A percentile compares a stretch with the other conserved stretches of the same genome.
Evolutionary conservation across 2,329 filamentous ascomycete species (phyloP).

Genomic region (Zymoseptoria crescenta): DNA sequence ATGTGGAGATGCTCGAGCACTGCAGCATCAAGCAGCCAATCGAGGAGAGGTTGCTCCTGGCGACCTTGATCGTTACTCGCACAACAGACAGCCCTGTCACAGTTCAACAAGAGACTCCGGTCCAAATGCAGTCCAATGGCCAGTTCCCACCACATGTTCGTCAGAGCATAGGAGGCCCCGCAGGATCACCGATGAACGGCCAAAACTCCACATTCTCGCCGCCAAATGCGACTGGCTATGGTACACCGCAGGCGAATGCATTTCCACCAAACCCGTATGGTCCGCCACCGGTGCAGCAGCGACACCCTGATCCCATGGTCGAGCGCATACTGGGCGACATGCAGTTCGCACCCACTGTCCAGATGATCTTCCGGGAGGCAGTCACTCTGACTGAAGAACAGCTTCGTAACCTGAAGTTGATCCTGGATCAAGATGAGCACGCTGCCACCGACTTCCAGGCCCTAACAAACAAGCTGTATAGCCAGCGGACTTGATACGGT

Average conservation of each 20-base stretch:
- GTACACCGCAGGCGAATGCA: slow-evolving; percentile 9
- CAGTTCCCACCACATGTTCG: slow-evolving; percentile 16
- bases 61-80: slow-evolving; percentile 76
- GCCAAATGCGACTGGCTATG: slow-evolving; percentile 27
- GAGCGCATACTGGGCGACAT: slow-evolving; percentile 37
- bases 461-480: slow-evolving; percentile 21
- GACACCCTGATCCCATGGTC: slow-evolving; percentile 31
- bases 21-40: slow-evolving; percentile 67
- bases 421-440: slow-evolving; percentile 58
- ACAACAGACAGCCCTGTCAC: slow-evolving; percentile 32
- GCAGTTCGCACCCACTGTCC: slow-evolving; percentile 36
- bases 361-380: slow-evolving; percentile 28
- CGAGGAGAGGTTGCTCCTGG: slow-evolving; percentile 68
- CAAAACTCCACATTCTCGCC: slow-evolving; percentile 34
- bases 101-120: slow-evolving; percentile 28
- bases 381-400: slow-evolving; percentile 40
- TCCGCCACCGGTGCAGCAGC: slow-evolving; percentile 25
- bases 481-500: background rate
- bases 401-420: slow-evolving; percentile 63
- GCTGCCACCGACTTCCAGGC: slow-evolving; percentile 52
- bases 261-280: slow-evolving; percentile 34
- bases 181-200: slow-evolving; percentile 31
- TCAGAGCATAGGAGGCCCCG: slow-evolving; percentile 19
- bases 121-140: slow-evolving; percentile 12
- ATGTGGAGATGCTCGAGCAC: slow-evolving; percentile 80